These are phyloP conservation scores for Ligustrum vulgare DNA, from an alignment of 257 asterid species.

Conservation along the genomic window DNA sequence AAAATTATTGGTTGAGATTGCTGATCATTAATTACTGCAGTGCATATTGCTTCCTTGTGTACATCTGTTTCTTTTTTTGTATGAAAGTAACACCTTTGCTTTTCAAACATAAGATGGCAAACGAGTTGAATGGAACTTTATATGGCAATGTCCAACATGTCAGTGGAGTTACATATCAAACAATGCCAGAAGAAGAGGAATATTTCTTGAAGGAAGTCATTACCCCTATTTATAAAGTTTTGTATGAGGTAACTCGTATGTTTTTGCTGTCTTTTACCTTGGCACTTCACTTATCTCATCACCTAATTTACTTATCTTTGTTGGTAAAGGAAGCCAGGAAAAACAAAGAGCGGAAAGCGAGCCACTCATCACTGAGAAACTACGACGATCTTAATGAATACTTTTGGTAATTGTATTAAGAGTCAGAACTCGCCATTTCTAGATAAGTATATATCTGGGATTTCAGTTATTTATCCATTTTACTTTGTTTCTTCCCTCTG, in stretches of 20 bases:
- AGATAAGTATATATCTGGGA: slow-evolving; percentile 10
- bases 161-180: slow-evolving; percentile 62
- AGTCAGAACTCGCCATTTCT: slow-evolving; percentile 19
- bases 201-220: slow-evolving; percentile 79
- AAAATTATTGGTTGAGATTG: not conserved
- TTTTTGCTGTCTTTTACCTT: slow-evolving; percentile 7
- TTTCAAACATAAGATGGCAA: slow-evolving; percentile 67
- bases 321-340: slow-evolving; percentile 87
- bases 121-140: slow-evolving; percentile 66
- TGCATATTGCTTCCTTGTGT: slow-evolving; percentile 3
- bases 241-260: slow-evolving; percentile 57
- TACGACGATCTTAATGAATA: slow-evolving; percentile 94
- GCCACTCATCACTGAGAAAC: slow-evolving; percentile 98
- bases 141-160: slow-evolving; percentile 62
- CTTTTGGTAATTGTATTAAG: slow-evolving; percentile 69
- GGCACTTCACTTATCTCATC: slow-evolving; percentile 13
- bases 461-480: slow-evolving; percentile 7
- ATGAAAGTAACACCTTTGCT: slow-evolving; percentile 22
- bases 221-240: slow-evolving; percentile 84
- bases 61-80: not conserved
- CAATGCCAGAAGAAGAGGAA: slow-evolving; percentile 62
- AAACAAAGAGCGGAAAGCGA: slow-evolving; percentile 81
- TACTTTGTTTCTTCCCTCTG: slow-evolving; percentile 17
- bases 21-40: not conserved
- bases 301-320: slow-evolving; percentile 35